Base-by-base conservation (phyloP, 2,329 filamentous ascomycete species). In the Phoma herbarum region DNA sequence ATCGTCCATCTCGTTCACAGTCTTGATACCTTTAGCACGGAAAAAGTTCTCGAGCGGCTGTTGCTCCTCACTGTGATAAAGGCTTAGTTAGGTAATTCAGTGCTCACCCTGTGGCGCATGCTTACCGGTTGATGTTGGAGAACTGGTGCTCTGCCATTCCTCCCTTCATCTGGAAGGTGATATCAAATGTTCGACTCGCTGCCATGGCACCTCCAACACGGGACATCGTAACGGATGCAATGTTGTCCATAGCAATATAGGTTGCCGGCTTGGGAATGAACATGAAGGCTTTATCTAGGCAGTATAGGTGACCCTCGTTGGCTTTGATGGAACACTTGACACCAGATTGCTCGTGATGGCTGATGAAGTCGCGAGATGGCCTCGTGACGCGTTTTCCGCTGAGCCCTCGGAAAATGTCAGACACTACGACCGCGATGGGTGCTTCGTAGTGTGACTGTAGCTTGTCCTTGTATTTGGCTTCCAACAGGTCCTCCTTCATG, bases 261-360 rank as follows among this genome's bases (percentile, higher is more conserved):
- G 94, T 97, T 16, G 95, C 93, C 1, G 95, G 95, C 81, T 99
- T 99, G 29, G 95, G 95, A 16, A 99, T 95, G 77, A 99, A 99
- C 87, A 99, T 96, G 79, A 99, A 96, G 8, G 93, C 94, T 81
- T 97, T 97, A 79, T 99, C 95, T 67, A 99, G 82, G 77, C 93
- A 97, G 85, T 96, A 99, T 49, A 99, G 83, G 75, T 97, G 93
- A 60, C 96, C 95, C 81, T 99, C 95, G 78, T 96, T 97, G 52
- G 96, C 96, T 81, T 99, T 99, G 86, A 99, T 97, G n/a, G 93
- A 96, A 79, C 95, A 99, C 81, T 99, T 99, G 79, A 99, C 96
- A 58, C 95, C 95, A 67, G 89, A 92, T 78, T 97, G 93, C 71
- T 90, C 88, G 76, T 97, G 93, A 80, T 98, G 95, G 67, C 91